phyloP scores from a whole-genome alignment of 208 protist species.

The Leishmania aethiopica region DNA sequence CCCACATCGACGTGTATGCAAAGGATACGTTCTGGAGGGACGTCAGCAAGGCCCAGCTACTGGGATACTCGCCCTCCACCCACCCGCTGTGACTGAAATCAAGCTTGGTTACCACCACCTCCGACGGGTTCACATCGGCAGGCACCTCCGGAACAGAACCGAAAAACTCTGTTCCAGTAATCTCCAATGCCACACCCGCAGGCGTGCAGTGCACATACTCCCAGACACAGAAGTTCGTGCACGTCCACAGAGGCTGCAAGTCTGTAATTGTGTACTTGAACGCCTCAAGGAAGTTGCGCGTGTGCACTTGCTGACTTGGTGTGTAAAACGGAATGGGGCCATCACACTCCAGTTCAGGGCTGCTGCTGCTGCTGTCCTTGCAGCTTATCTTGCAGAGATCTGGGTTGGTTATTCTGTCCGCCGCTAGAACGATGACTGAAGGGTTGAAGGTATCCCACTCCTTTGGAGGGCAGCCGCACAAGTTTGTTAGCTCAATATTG shows the following conservation, averaged over 20 bases:
- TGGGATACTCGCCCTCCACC: conserved; percentile 6
- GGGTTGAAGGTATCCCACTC: not conserved
- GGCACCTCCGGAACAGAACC: conserved; percentile 3
- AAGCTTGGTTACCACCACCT: conserved; percentile 12
- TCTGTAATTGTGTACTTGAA: not conserved
- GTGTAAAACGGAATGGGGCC: conserved; percentile 12
- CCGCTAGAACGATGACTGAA: not conserved
- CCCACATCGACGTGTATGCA: conserved; percentile 5
- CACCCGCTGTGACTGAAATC: not conserved
- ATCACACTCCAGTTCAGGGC: conserved; percentile 1
- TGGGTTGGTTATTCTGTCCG: not conserved
- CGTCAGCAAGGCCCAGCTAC: conserved; percentile 3
- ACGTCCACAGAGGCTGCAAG: not conserved
- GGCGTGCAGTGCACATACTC: conserved; percentile 8
- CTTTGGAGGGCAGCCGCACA: not conserved
- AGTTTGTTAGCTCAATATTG: not conserved
- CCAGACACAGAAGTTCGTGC: conserved; percentile 13
- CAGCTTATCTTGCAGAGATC: not conserved
- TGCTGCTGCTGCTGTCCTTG: conserved; percentile 1
- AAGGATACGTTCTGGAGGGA: conserved; percentile 7
- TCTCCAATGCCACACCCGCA: conserved; percentile 11
- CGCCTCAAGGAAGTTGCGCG: conserved; percentile 9
- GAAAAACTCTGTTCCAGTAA: not conserved
- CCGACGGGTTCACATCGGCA: not conserved
- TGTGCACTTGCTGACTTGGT: not conserved